Base-by-base conservation (phyloP, 805 yeast genomes). In the Isabelozyma gotoi region DNA sequence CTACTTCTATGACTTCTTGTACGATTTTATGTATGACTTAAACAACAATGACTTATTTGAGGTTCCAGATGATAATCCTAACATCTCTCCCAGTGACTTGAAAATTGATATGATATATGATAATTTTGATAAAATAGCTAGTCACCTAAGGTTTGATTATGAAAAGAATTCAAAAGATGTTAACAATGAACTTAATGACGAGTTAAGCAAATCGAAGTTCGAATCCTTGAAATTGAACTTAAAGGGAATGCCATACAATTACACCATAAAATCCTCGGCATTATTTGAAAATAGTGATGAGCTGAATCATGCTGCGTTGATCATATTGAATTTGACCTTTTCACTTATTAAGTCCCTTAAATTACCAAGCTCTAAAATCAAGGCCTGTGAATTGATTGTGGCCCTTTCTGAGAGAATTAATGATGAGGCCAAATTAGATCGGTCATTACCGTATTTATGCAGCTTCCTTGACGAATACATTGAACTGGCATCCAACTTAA, bases 351-450 rank as follows among this genome's bases (percentile, higher is more conserved):
- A 86, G 45, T 76, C 85, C 35, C 77, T 88, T 0, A 74, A 78
- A 6, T 77, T 78, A 19, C 82, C 88, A 1, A 56, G 76, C 0
- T 79, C 82, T 33, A 72, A 88, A 47, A 59, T 84, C 7, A 78
- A 80, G 53, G 92, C 91, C 1, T 75, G 95, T 48, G 94, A 89
- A 55, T 63, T 91, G 48, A 76, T 94, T 0, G 60, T 88, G 7
- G 86, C 88, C 0, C 71, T 92, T 15, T 80, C 92, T 2, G 96
- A 88, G 55, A 77, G 80, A 44, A 70, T 89, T 2, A 78, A 80
- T 18, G 98, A 94, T 58, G 96, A 87, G 44, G 83, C 82, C 12
- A 92, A 90, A 58, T 68, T 94, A 33, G 97, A 94, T 60, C 66
- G 97, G 36, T 81, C 89, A 24, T 62, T 94, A 18, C 98, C 99